Percentiles rank a stretch among this genome's conserved stretches.
These are phyloP conservation scores for Trichoderma cornu-damae DNA, from an alignment of 2,329 filamentous ascomycete species.

Conservation along the genomic window DNA sequence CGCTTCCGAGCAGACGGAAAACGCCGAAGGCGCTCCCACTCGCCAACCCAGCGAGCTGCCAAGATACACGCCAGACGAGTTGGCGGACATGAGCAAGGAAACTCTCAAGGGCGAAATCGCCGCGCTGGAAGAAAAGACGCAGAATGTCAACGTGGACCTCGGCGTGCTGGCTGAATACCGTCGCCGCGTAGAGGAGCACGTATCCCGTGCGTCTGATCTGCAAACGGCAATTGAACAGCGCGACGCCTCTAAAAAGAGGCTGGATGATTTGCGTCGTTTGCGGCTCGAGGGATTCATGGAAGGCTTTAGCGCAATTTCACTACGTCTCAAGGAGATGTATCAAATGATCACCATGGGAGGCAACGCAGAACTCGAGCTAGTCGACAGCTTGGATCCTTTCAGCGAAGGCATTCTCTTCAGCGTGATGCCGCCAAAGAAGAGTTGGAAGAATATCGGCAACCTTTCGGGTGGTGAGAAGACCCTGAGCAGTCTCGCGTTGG, in stretches of 20 bases:
- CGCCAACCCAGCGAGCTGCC: constrained; percentile 58
- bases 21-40: constrained; percentile 24
- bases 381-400: constrained; percentile 94
- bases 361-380: constrained; percentile 93
- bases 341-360: constrained; percentile 99
- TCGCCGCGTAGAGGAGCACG: constrained; percentile 76
- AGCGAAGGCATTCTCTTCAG: constrained; percentile 94
- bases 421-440: constrained; percentile 99
- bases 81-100: constrained; percentile 61
- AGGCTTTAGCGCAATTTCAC: constrained; percentile 88
- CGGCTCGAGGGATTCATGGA: constrained; percentile 98
- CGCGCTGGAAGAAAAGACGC: constrained; percentile 62
- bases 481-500: constrained; percentile 81
- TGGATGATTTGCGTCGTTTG: constrained; percentile 83
- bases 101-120: constrained; percentile 58
- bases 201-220: constrained; percentile 76
- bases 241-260: constrained; percentile 84
- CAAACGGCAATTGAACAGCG: constrained; percentile 70
- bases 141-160: constrained; percentile 82
- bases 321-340: constrained; percentile 98
- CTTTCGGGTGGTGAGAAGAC: constrained; percentile 97
- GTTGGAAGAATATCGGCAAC: constrained; percentile 99
- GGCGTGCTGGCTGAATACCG: constrained; percentile 85
- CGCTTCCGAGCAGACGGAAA: constrained; percentile 26
- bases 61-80: constrained; percentile 67